These are phyloP conservation scores for Dryas integrifolia DNA, from an alignment of 331 rosid species.

Conservation along the genomic window DNA sequence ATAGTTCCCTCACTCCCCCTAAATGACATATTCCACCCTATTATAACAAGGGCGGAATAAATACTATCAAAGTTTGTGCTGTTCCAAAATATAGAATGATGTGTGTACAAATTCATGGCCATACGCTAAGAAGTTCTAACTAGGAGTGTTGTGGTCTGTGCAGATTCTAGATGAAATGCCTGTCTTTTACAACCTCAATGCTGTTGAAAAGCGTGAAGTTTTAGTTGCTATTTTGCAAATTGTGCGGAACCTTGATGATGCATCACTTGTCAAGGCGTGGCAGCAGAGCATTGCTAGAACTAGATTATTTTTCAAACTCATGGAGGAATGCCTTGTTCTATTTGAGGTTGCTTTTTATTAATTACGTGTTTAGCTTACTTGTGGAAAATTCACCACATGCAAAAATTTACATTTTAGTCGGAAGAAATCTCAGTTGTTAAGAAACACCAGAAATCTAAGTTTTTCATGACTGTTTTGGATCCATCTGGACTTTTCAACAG, in stretches of 20 bases:
- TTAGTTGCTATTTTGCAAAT: conserved; percentile 80
- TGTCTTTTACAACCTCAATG: conserved; percentile 85
- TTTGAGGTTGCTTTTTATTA: conserved; percentile 67
- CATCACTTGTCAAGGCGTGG: conserved; percentile 93
- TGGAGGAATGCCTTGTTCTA: conserved; percentile 84
- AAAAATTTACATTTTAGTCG: too few species aligned
- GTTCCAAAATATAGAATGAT: conserved; percentile 2
- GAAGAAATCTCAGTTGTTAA: neutral
- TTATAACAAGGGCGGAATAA: neutral
- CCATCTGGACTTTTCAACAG: too few species aligned
- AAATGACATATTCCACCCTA: neutral
- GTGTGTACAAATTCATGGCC: neutral
- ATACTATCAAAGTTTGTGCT: neutral
- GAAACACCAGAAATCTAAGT: too few species aligned
- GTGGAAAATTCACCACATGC: neutral
- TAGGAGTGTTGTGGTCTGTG: conserved; percentile 26
- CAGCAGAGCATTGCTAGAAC: conserved; percentile 94
- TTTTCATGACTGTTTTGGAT: too few species aligned
- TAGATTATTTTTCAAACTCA: conserved; percentile 93
- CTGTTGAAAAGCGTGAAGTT: conserved; percentile 95
- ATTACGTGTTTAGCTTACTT: conserved; percentile 13
- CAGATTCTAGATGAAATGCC: conserved; percentile 99
- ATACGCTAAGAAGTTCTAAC: conserved; percentile 9
- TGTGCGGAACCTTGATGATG: conserved; percentile 91
- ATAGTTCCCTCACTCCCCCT: neutral